A percentile compares a stretch with the other conserved stretches of the same genome.
These are phyloP conservation scores for Silene latifolia DNA, from an alignment of 148 eudicot species.

Conservation along the genomic window DNA sequence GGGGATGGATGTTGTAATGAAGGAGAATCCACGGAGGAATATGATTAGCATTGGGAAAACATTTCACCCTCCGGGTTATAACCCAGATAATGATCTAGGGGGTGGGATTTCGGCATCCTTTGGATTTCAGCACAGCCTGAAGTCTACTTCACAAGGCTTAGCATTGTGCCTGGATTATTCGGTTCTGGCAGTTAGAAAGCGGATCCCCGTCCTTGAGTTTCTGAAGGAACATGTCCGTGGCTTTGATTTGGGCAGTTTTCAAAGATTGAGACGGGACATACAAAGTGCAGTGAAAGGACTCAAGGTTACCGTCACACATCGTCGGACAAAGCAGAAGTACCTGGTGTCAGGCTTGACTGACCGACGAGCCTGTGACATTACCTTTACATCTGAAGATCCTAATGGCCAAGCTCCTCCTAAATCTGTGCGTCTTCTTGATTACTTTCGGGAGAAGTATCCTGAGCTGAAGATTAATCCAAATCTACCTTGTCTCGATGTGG, in stretches of 20 bases:
- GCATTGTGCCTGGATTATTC: constrained; percentile 66
- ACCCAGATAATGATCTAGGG: constrained; percentile 22
- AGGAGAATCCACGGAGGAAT: constrained; percentile 54
- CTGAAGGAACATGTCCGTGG: constrained; percentile 35
- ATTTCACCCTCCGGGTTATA: constrained; percentile 28
- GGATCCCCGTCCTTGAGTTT: constrained; percentile 49
- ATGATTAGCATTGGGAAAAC: constrained; percentile 45
- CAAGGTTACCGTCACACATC: constrained; percentile 63
- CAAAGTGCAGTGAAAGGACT: constrained; percentile 36
- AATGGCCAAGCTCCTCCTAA: constrained; percentile 30
- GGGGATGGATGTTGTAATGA: constrained; percentile 69
- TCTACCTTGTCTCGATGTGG: constrained; percentile 57
- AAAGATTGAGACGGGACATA: constrained; percentile 16
- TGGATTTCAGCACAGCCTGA: constrained; percentile 55
- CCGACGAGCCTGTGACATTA: constrained; percentile 30
- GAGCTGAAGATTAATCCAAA: constrained; percentile 25
- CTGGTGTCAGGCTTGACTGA: constrained; percentile 43
- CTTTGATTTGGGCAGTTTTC: constrained; percentile 20
- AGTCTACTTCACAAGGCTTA: constrained; percentile 56
- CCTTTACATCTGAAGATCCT: constrained; percentile 44
- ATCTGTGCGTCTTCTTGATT: constrained; percentile 35
- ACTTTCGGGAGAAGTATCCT: constrained; percentile 52
- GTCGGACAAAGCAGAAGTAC: constrained; percentile 51
- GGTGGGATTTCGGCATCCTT: constrained; percentile 43
- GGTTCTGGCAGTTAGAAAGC: constrained; percentile 50